Base-by-base conservation (phyloP, 495 filamentous ascomycete species). In the Usnea hakonensis region DNA sequence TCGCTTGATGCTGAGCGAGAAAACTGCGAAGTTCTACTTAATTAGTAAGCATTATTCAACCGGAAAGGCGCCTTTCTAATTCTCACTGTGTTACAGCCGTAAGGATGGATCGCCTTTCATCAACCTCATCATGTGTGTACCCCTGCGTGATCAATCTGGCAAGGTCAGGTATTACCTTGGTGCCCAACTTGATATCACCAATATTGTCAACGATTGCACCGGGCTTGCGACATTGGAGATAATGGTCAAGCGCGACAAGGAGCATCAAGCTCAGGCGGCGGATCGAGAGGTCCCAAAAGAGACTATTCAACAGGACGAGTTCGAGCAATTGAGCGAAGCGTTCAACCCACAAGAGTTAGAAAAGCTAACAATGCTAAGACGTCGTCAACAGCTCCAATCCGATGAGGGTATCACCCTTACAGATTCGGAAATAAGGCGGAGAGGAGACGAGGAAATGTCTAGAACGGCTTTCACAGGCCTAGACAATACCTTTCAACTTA, bases 1-100 rank as follows among this genome's bases (percentile, higher is more conserved):
- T 81, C 81, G 2, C 63, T 90, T 3, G 70, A 77, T 16, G 76
- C 71, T 5, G 83, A 84, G 14, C 75, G 82, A 50, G 85, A 88
- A 64, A 80, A 87, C 52, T 86, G 79, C 55, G 88, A 90, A 63
- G 77, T 85, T 0, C 75, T 90, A 16, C 73, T 90, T 0, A 88
- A 90, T 68, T 90, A 90, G 82, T 84, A 75, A 62, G 80, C 72
- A 33, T 40, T 59, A 13, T 33, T 57, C 19, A 0, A 55, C 50
- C 23, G 30, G 43, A 63, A 43, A 60, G 10, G 21, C 40, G 55
- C 21, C 33, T 30, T 56, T 40, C 64, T 56, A 41, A 32, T 56
- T 33, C 21, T 37, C 37, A n/a, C 55, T 60, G 40, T 37, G 48
- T 6, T 21, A 28, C 58, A 84, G 80, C 67, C 78, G 81, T 30